Percentiles rank a stretch among this genome's conserved stretches.
phyloP scores from a whole-genome alignment of 2,329 filamentous ascomycete genomes.

The Talaromyces rugulosus region DNA sequence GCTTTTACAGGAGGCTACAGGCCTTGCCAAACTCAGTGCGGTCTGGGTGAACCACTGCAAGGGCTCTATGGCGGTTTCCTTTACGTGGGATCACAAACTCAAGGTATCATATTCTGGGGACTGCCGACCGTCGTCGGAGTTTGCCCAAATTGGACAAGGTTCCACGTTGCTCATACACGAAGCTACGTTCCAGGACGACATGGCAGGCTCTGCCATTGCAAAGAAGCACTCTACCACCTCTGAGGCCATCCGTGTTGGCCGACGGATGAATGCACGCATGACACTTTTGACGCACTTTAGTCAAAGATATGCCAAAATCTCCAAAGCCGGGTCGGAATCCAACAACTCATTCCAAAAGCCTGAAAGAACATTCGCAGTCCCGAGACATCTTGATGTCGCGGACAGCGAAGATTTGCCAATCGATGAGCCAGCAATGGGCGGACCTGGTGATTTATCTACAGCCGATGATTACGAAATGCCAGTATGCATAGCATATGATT shows the following conservation, averaged over 20 bases:
- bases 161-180: conserved; percentile 89
- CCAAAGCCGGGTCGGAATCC: conserved; percentile 27
- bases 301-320: conserved; percentile 79
- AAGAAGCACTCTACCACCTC: conserved; percentile 89
- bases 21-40: conserved; percentile 64
- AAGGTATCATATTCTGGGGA: conserved; percentile 93
- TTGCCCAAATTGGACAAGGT: conserved; percentile 66
- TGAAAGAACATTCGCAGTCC: not conserved
- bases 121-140: conserved; percentile 71
- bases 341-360: not conserved
- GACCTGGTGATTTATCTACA: not conserved
- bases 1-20: conserved; percentile 49
- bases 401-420: not conserved
- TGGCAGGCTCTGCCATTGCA: conserved; percentile 68
- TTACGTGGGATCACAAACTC: conserved; percentile 75
- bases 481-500: conserved; percentile 58
- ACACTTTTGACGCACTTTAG: conserved; percentile 92
- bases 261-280: conserved; percentile 71
- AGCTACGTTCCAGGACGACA: conserved; percentile 89
- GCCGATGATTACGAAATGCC: conserved; percentile 38
- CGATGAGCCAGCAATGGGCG: not conserved
- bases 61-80: conserved; percentile 68
- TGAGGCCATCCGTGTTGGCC: conserved; percentile 76
- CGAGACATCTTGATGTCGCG: conserved; percentile 1
- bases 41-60: conserved; percentile 73